Conservation (phyloP, 2,329 filamentous ascomycete genomes). For the Fusarium kyushuense region DNA sequence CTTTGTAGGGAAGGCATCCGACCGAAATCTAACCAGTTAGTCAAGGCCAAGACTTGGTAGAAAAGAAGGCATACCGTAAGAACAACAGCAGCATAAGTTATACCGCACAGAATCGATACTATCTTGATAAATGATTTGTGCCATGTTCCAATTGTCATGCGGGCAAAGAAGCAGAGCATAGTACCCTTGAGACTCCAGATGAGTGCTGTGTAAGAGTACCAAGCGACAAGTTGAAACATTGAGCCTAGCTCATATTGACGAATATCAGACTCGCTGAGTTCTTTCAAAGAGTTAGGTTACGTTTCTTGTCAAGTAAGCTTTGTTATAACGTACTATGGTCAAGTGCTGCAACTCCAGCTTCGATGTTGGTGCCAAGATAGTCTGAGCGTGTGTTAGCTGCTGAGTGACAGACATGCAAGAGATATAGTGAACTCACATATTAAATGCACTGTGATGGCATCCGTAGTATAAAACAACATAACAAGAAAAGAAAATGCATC, state of each 20-base stretch:
- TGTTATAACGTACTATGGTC: conserved; percentile 1
- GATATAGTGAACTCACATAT: conserved; percentile 43
- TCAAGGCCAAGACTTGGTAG: rapidly evolving
- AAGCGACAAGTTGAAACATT: conserved; percentile 54
- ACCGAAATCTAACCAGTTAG: conserved; percentile 34
- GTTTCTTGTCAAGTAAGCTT: not conserved
- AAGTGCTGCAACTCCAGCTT: conserved; percentile 16
- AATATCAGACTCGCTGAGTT: conserved; percentile 47
- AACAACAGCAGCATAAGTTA: conserved; percentile 37
- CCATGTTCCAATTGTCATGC: conserved; percentile 47
- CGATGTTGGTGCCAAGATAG: conserved; percentile 41
- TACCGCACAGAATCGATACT: conserved; percentile 4
- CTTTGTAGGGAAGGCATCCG: conserved; percentile 38
- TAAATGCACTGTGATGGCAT: conserved; percentile 53
- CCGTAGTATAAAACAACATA: conserved; percentile 51
- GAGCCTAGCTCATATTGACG: conserved; percentile 50
- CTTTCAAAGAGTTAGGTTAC: conserved; percentile 1
- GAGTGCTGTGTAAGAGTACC: conserved; percentile 55
- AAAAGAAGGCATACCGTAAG: conserved; percentile 27
- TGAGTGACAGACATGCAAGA: rapidly evolving
- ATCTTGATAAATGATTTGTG: conserved; percentile 38
- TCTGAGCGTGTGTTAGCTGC: conserved; percentile 12
- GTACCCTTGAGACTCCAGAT: conserved; percentile 53
- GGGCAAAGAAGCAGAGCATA: conserved; percentile 48
- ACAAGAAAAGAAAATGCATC: conserved; percentile 54